phyloP scores from a whole-genome alignment of 2,329 filamentous ascomycete species.

The Colletotrichum theobromicola region DNA sequence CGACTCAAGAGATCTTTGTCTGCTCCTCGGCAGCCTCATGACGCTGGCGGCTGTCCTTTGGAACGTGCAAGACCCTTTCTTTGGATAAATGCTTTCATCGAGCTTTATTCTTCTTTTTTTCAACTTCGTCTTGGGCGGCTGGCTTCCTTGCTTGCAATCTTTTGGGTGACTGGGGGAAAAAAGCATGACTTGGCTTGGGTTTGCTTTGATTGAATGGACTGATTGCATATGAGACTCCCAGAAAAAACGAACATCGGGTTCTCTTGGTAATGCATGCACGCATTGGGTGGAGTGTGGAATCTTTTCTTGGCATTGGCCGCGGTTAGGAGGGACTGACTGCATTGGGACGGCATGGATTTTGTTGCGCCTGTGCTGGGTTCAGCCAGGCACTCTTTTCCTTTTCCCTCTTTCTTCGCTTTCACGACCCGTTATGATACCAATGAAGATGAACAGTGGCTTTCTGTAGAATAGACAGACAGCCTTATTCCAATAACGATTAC shows the following conservation, averaged over 20 bases:
- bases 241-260: not conserved
- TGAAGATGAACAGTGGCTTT: not conserved
- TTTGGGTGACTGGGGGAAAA: not conserved
- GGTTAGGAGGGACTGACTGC: not conserved
- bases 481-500: not conserved
- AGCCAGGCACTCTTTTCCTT: not conserved
- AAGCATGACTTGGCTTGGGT: not conserved
- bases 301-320: not conserved
- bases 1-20: not conserved
- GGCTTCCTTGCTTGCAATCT: not conserved
- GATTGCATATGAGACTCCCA: not conserved
- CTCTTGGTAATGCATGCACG: not conserved
- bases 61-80: not conserved
- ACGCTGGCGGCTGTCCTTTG: not conserved
- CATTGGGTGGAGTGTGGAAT: not conserved
- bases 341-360: not conserved
- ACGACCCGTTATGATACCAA: constrained; percentile 19
- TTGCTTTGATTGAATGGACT: not conserved
- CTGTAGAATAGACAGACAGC: not conserved
- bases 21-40: not conserved
- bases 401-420: not conserved
- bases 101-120: not conserved
- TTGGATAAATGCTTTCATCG: not conserved
- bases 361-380: not conserved
- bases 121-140: not conserved